Base-by-base conservation (phyloP, 2,329 filamentous ascomycete species). In the Helotiales sp. region DNA sequence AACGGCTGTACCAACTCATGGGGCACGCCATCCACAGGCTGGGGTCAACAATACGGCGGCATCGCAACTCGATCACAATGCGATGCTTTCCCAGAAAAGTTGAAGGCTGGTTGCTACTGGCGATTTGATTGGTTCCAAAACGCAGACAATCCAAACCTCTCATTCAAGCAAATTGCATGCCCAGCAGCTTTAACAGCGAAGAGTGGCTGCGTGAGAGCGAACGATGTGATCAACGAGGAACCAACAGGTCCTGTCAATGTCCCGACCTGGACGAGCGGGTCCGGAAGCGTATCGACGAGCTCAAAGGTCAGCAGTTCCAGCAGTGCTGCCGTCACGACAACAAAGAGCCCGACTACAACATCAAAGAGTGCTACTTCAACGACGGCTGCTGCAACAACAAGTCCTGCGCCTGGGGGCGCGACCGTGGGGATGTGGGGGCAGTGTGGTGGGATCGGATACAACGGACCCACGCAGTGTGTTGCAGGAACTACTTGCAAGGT, bases 111-210 rank as follows among this genome's bases (percentile, higher is more conserved):
- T 11, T 86, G 84, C 72, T 77, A 81, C 70, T 87, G 83, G 80
- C 82, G 84, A 61, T 86, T 84, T 69, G 82, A 84, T 72, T 86
- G 83, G 83, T 85, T 86, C 74, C 72, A 80, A 57, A 79, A 79
- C 67, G 80, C 82, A 28, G 81, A 85, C 68, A 85, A 85, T 72
- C 83, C 83, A 4, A 72, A 63, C 6, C 77, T 85, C 40, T 77
- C 74, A 30, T 86, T 82, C 75, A 77, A 80, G 72, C 78, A 82
- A 70, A 82, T 86, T 15, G 74, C 77, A 24, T 86, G 84, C 72
- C 84, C 83, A 0, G 75, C 80, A 24, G 81, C 76, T 17, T 70
- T 86, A 54, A 81, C 80, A 1, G 80, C 77, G 24, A 81, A 79
- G 67, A 79, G 79, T 8, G 79, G 80, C 13, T 85, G 83, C 69